Evolutionary conservation across 2,329 filamentous ascomycete species (phyloP), one percentile per base, ranked within the genome.

Genomic region (Paramyrothecium sp.): DNA sequence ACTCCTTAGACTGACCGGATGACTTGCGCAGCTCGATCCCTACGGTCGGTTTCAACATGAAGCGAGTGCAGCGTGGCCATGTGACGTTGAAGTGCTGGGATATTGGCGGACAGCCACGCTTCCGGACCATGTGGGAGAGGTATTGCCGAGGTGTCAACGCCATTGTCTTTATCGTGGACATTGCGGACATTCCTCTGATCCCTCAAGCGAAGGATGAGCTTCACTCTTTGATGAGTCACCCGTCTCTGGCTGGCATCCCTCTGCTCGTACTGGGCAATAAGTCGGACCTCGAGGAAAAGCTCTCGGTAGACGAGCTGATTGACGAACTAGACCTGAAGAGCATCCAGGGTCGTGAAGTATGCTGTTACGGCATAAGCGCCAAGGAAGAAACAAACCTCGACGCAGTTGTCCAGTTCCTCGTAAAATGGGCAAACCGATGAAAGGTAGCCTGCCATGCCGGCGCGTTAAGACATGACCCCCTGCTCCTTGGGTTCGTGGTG

Each of bases 21-120:
- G 65, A 70, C 65, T 71, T 69, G 65, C 77, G 71, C 80, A 98
- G 94, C 81, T 96, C 94, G 65, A 97, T 98, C 74, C 95, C 95
- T 60, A 99, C 95, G 17, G 94, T 99, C 68, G 95, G 95, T 64
- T 98, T 98, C 82, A 99, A 98, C 76, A 97, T 97, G 88, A 98
- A 98, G 83, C 89, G 90, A 65, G 92, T 99, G 67, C 93, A 97
- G 78, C 94, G 95, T 71, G 95, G 95, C 67, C 94, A 98, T 85
- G 95, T 99, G 73, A 96, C 95, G 67, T 83, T 99, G 69, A 98
- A 98, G 78, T 99, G 95, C 77, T 99, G 95, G 95, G 95, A 99
- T 79, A 87, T 99, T 63, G 95, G 95, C 66, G 95, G 95, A 55
- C 95, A 99, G 78, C 94, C 95, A 67, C 87, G 94, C 64, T 99